A percentile compares a stretch with the other conserved stretches of the same genome.
These are phyloP conservation scores for Hypoxylon sp. DNA, from an alignment of 2,329 filamentous ascomycete species.

Conservation along the genomic window DNA sequence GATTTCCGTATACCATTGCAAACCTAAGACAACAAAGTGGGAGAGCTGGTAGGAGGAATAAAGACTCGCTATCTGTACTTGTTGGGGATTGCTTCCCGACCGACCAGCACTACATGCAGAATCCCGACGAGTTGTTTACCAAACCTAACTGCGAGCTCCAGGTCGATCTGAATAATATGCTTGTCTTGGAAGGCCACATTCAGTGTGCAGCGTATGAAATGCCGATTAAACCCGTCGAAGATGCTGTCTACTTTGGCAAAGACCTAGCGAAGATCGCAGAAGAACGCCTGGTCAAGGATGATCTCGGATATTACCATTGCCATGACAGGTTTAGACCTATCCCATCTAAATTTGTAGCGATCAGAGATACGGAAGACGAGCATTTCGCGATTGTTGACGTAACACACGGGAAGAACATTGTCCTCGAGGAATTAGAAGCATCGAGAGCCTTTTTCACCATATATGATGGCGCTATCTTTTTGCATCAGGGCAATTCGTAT, in stretches of 20 bases:
- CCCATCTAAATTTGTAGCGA: slow-evolving; percentile 86
- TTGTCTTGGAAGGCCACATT: slow-evolving; percentile 92
- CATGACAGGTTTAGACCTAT: slow-evolving; percentile 89
- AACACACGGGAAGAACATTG: slow-evolving; percentile 83
- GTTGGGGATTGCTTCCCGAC: slow-evolving; percentile 91
- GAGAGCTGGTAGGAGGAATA: slow-evolving; percentile 90
- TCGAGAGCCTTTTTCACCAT: slow-evolving; percentile 95
- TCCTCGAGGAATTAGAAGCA: slow-evolving; percentile 96
- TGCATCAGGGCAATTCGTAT: slow-evolving; percentile 96
- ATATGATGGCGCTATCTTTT: slow-evolving; percentile 96
- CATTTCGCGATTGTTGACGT: slow-evolving; percentile 95
- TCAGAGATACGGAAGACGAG: slow-evolving; percentile 89
- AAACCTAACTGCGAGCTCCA: slow-evolving; percentile 91
- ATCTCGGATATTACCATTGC: slow-evolving; percentile 88
- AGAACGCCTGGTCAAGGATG: slow-evolving; percentile 81
- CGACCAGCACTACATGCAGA: slow-evolving; percentile 97
- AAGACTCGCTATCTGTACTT: slow-evolving; percentile 90
- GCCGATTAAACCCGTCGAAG: slow-evolving; percentile 85
- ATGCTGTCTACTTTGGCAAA: slow-evolving; percentile 83
- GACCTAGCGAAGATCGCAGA: slow-evolving; percentile 79
- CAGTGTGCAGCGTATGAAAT: slow-evolving; percentile 97
- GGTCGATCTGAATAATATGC: slow-evolving; percentile 91
- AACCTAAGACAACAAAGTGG: slow-evolving; percentile 96
- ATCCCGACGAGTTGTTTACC: slow-evolving; percentile 93
- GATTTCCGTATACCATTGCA: slow-evolving; percentile 95